These are phyloP conservation scores for Arthrobotrys sinensis DNA, from an alignment of 2,329 filamentous ascomycete genomes.

Conservation along the genomic window DNA sequence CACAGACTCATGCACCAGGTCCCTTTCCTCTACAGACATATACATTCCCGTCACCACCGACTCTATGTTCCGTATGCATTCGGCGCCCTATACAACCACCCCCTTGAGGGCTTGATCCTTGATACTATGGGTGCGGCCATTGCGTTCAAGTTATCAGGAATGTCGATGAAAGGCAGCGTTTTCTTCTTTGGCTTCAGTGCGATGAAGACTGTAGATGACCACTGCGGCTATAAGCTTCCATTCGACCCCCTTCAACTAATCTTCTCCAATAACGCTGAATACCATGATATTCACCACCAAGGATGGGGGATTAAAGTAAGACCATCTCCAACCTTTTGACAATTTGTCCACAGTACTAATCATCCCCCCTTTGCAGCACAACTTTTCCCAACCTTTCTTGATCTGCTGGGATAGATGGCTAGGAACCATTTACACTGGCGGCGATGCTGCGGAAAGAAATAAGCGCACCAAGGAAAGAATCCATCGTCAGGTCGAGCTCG, in stretches of 20 bases:
- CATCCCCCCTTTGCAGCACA: slow-evolving; percentile 71
- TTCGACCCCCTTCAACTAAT: slow-evolving; percentile 94
- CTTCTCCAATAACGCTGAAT: slow-evolving; percentile 94
- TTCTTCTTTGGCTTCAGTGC: slow-evolving; percentile 90
- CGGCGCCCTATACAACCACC: slow-evolving; percentile 96
- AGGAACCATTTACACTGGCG: slow-evolving; percentile 85
- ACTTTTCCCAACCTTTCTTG: slow-evolving; percentile 92
- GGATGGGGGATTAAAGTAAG: slow-evolving; percentile 93
- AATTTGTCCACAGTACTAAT: slow-evolving; percentile 20
- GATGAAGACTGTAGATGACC: slow-evolving; percentile 97
- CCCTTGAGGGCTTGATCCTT: slow-evolving; percentile 91
- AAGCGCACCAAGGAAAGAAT: slow-evolving; percentile 64
- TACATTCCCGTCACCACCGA: slow-evolving; percentile 95
- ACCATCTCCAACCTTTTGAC: background rate
- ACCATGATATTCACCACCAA: slow-evolving; percentile 98
- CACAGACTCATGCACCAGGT: slow-evolving; percentile 98
- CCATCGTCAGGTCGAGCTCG: slow-evolving; percentile 39
- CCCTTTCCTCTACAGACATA: slow-evolving; percentile 93
- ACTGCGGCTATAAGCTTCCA: slow-evolving; percentile 95
- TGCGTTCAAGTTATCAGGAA: slow-evolving; percentile 83
- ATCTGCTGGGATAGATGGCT: slow-evolving; percentile 92
- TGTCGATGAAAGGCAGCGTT: slow-evolving; percentile 90
- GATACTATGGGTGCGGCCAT: slow-evolving; percentile 90
- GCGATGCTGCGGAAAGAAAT: slow-evolving; percentile 70
- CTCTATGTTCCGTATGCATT: slow-evolving; percentile 98